A percentile compares a stretch with the other conserved stretches of the same genome.
Evolutionary conservation across 306 rosid species (phyloP).

Genomic region (Inga oerstediana): DNA sequence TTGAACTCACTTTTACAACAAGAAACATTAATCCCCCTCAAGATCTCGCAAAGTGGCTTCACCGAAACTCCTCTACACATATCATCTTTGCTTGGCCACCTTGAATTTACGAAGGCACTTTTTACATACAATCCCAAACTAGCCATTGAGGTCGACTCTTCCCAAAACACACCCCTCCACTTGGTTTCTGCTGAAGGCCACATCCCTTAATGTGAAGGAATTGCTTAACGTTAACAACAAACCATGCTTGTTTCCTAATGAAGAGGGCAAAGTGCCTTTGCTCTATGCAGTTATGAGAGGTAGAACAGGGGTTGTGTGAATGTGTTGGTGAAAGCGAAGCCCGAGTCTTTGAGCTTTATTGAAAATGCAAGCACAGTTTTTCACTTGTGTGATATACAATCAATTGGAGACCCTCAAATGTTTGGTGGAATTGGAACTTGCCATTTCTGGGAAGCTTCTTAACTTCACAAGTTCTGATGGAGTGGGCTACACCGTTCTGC

Average conservation of each 20-base stretch:
- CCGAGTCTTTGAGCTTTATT: not conserved
- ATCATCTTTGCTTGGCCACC: not conserved
- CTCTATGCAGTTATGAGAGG: not conserved
- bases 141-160: not conserved
- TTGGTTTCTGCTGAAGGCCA: not conserved
- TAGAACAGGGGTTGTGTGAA: not conserved
- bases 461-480: not conserved
- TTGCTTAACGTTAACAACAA: not conserved
- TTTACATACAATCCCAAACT: not conserved
- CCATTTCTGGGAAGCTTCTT: not conserved
- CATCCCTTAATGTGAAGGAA: not conserved
- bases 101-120: not conserved
- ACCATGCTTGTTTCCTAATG: not conserved
- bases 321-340: not conserved
- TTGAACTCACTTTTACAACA: not conserved
- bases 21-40: not conserved
- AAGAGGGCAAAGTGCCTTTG: too few relatives aligned
- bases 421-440: not conserved
- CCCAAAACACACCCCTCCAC: not conserved
- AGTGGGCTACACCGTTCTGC: not conserved
- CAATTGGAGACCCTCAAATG: not conserved
- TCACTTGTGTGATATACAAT: not conserved
- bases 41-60: not conserved
- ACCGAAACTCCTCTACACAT: not conserved
- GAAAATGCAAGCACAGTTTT: not conserved